Evolutionary conservation across 2,329 filamentous ascomycete species (phyloP).

Genomic region (Colletotrichum ledebouriae): DNA sequence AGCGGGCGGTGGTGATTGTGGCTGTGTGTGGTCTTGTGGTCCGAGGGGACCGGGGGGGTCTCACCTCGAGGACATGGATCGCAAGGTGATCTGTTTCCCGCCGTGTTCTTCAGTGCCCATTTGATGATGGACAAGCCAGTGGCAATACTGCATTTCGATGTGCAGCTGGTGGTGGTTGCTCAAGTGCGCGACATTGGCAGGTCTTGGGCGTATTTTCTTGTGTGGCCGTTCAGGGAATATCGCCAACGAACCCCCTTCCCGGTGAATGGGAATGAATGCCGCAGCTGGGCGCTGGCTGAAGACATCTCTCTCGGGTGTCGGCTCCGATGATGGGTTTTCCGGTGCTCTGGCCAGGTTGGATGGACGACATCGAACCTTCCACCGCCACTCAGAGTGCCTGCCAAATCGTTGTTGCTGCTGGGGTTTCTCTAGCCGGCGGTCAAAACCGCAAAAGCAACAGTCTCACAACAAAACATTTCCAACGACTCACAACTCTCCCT

Average conservation of each 20-base stretch:
- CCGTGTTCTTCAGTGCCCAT: neutral
- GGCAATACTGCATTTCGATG: neutral
- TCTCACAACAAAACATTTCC: neutral
- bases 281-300: neutral
- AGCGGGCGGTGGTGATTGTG: conserved; percentile 21
- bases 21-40: conserved; percentile 30
- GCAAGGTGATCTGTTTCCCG: neutral
- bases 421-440: neutral
- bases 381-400: neutral
- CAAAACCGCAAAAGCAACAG: neutral
- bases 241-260: neutral
- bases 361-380: neutral
- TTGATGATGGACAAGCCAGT: neutral
- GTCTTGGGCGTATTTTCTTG: too few relatives aligned
- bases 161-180: neutral
- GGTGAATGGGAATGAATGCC: neutral
- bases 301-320: conserved; percentile 12
- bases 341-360: conserved; percentile 4
- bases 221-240: neutral
- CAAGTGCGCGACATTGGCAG: neutral
- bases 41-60: conserved; percentile 10
- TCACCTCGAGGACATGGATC: conserved; percentile 13
- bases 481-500: neutral
- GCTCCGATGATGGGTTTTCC: conserved; percentile 18
- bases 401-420: neutral